Evolutionary conservation across 1,139 yeast genomes (phyloP), one percentile per base, ranked within the genome.

Genomic region (Pichia sorboxylosa): DNA sequence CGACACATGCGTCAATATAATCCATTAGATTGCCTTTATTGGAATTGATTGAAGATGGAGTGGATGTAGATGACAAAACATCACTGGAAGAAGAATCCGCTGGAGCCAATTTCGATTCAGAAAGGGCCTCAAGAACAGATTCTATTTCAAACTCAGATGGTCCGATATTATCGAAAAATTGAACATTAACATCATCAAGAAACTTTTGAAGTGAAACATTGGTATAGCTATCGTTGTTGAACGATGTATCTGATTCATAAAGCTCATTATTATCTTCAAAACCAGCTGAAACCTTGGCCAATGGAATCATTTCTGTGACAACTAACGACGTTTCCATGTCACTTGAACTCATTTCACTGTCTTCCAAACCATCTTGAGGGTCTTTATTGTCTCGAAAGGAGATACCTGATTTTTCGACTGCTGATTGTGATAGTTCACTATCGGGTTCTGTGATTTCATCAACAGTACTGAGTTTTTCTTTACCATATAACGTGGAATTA

Each of bases 101-200:
- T 17, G 33, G 24, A 7, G 10, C 7, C 21, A 19, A 10, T n/a
- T 30, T 29, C 1, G 14, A 8, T 18, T 30, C 33, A n/a, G 31
- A 13, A 6, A 11, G 7, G 13, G 13, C 13, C 6, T 17, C 26
- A 7, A 41, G 13, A 3, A 36, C 34, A 10, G 36, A 29, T 1
- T 32, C 28, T 7, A 46, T 30, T 24, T 46, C 50, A 17, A 43
- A 37, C 20, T 48, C 51, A 2, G 49, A 43, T 3, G 55, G 54
- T 0, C 51, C 52, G 17, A 51, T 44, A 23, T 40, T 38, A 29
- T 50, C 55, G 38, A 44, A 48, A 32, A 52, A 52, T 17, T 46
- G 49, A 13, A 51, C 52, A 25, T 45, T 45, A 2, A 49, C 52
- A 27, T 50, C 49, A 10, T 40, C 38, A 21, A 52, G 35, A 30